These are phyloP conservation scores for Neurospora tetraspora DNA, from an alignment of 495 filamentous ascomycete species.

Conservation along the genomic window DNA sequence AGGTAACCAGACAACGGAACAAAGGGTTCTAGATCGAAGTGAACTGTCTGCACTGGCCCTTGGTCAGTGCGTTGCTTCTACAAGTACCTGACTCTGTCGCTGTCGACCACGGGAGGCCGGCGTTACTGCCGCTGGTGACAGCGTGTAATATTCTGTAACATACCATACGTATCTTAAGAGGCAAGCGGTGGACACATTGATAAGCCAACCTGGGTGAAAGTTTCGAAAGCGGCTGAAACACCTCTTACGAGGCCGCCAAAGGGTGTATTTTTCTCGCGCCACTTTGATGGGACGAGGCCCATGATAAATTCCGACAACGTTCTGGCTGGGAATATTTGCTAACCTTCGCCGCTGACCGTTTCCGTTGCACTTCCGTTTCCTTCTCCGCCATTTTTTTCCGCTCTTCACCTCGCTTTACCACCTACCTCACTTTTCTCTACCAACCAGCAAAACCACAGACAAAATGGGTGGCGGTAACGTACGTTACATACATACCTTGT, in stretches of 20 bases:
- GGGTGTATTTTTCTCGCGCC: background rate
- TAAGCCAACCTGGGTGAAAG: background rate
- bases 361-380: background rate
- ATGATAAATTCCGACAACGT: background rate
- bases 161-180: background rate
- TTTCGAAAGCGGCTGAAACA: background rate
- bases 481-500: conserved; percentile 11
- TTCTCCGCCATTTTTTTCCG: background rate
- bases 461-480: conserved; percentile 46
- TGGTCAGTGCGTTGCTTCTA: background rate
- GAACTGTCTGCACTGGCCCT: no score
- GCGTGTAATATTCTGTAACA: background rate
- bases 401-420: background rate
- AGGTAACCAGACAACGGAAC: background rate
- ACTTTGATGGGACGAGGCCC: background rate
- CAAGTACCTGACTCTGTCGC: no score
- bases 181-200: background rate
- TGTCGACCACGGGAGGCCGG: background rate
- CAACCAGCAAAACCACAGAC: conserved; percentile 1
- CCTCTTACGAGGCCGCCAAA: background rate
- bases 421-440: background rate
- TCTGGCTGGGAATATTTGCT: background rate
- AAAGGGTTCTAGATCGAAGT: background rate
- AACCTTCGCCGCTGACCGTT: background rate
- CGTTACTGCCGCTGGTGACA: background rate